A percentile compares a stretch with the other conserved stretches of the same genome.
phyloP scores from a whole-genome alignment of 495 filamentous ascomycete species.

The Aspergillus ellipticus region DNA sequence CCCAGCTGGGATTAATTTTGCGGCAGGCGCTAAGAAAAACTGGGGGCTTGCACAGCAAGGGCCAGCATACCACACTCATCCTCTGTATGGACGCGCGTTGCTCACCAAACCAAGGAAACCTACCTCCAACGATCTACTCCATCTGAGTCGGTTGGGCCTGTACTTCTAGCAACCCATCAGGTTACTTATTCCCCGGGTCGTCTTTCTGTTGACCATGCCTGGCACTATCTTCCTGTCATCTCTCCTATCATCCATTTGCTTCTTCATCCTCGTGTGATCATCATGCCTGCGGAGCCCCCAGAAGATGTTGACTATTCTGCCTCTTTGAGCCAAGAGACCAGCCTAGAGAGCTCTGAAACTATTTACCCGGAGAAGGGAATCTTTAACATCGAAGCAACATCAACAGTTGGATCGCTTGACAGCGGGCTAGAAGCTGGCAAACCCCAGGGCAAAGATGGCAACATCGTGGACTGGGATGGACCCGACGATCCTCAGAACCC shows the following conservation, averaged over 20 bases:
- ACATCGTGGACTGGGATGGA: slow-evolving; percentile 24
- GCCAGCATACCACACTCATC: slow-evolving; percentile 8
- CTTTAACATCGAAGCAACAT: background rate
- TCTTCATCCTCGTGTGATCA: background rate
- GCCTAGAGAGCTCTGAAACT: slow-evolving; percentile 1
- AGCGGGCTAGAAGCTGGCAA: background rate
- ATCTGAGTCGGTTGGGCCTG: background rate
- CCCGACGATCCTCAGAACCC: slow-evolving; percentile 48
- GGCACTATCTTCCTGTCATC: background rate
- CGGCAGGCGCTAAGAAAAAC: background rate
- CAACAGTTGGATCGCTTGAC: background rate
- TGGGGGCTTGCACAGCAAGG: slow-evolving; percentile 4
- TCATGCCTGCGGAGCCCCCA: background rate
- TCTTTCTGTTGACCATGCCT: background rate
- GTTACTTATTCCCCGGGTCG: background rate
- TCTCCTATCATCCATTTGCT: background rate
- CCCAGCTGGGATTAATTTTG: background rate
- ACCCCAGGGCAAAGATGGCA: background rate
- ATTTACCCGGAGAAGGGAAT: background rate
- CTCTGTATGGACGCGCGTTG: slow-evolving; percentile 9
- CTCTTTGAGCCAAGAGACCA: background rate
- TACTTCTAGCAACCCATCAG: background rate
- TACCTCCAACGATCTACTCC: slow-evolving; percentile 5
- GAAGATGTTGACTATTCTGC: background rate
- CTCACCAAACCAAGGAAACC: background rate